Conservation (phyloP, 306 rosid genomes). For the Lagenaria siceraria region DNA sequence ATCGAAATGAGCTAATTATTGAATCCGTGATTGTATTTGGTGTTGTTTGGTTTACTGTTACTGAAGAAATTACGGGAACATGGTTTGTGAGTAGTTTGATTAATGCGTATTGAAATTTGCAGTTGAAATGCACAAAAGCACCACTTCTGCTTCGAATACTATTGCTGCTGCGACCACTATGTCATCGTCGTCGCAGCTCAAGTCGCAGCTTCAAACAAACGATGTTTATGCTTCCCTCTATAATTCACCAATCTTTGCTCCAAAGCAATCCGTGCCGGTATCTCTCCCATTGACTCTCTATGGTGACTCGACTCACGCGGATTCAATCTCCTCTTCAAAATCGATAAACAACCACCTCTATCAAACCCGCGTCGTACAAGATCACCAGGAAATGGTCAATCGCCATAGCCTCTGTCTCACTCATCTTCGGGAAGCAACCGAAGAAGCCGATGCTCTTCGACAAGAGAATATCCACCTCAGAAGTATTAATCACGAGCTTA, state of each 20-base stretch:
- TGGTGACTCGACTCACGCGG: conserved; percentile 8
- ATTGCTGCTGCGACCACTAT: conserved; percentile 20
- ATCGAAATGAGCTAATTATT: neutral
- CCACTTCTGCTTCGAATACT: conserved; percentile 22
- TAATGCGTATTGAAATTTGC: neutral
- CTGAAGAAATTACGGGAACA: neutral
- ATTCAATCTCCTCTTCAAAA: conserved; percentile 6
- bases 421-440: conserved; percentile 52
- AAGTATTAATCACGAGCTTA: conserved; percentile 49
- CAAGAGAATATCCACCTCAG: conserved; percentile 63
- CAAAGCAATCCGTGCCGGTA: conserved; percentile 23
- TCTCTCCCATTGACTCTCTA: conserved; percentile 8
- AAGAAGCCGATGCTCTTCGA: conserved; percentile 58
- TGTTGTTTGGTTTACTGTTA: neutral
- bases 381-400: conserved; percentile 86
- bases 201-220: conserved; percentile 21
- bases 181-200: conserved; percentile 13
- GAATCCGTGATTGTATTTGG: neutral
- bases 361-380: conserved; percentile 37
- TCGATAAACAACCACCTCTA: conserved; percentile 10
- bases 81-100: neutral
- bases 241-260: conserved; percentile 30
- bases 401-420: conserved; percentile 64
- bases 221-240: conserved; percentile 22
- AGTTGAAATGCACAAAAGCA: conserved; percentile 40